phyloP scores from a whole-genome alignment of 2,329 filamentous ascomycete genomes.

The Cercospora canescens region DNA sequence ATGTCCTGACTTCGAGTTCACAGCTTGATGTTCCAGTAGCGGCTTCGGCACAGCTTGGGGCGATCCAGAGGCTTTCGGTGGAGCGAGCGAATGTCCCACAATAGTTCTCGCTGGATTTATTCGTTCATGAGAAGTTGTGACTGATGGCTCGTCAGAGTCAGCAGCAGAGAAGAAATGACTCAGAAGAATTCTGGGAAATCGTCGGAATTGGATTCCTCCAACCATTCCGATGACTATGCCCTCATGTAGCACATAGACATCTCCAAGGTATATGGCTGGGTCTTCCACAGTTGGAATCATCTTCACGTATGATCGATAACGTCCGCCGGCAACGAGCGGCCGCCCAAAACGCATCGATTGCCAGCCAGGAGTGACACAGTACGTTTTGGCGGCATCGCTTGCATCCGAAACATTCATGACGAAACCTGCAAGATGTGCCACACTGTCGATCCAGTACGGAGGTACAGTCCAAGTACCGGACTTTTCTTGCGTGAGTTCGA shows the following conservation, averaged over 20 bases:
- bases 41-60: not conserved
- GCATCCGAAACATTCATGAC: conserved; percentile 39
- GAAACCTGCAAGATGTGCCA: conserved; percentile 27
- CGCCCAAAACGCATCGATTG: conserved; percentile 31
- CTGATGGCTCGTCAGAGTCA: conserved; percentile 55
- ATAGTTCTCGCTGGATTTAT: not conserved
- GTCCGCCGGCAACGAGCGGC: conserved; percentile 31
- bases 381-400: conserved; percentile 33
- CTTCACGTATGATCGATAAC: conserved; percentile 38
- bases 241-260: conserved; percentile 28
- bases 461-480: conserved; percentile 19
- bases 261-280: conserved; percentile 22
- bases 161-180: conserved; percentile 68
- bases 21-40: not conserved
- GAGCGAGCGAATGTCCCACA: not conserved
- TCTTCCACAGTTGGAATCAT: conserved; percentile 30
- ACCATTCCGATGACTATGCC: conserved; percentile 24
- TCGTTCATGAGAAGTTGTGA: not conserved
- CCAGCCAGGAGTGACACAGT: conserved; percentile 40
- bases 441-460: conserved; percentile 39
- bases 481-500: conserved; percentile 13
- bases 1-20: not conserved
- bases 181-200: conserved; percentile 64
- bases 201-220: conserved; percentile 56
- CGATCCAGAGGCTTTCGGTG: not conserved